Evolutionary conservation across 75 land plant species (phyloP).

Genomic region (Selaginella tamariscina): DNA sequence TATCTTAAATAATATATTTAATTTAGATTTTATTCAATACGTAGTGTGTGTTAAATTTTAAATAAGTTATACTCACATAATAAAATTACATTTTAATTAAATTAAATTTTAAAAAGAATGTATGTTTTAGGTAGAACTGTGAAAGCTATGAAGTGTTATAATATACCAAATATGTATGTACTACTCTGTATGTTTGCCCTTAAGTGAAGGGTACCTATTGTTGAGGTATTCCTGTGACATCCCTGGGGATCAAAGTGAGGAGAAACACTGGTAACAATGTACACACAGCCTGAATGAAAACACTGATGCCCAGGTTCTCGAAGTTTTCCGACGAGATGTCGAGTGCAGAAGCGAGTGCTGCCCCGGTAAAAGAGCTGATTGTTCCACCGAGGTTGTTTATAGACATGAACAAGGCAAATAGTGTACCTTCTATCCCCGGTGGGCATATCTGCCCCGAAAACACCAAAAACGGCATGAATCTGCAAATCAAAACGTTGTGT

Average conservation of each 20-base stretch:
- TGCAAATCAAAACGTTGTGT: slow-evolving; percentile 26
- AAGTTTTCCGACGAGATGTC: slow-evolving; percentile 46
- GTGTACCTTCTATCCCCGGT: slow-evolving; percentile 78
- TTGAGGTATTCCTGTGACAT: slow-evolving; percentile 25
- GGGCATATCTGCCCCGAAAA: slow-evolving; percentile 76
- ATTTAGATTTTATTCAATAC: not conserved
- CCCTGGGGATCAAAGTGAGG: slow-evolving; percentile 51
- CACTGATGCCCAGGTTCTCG: slow-evolving; percentile 52
- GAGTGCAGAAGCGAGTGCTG: slow-evolving; percentile 48
- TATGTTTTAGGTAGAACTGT: not conserved
- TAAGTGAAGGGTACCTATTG: not conserved
- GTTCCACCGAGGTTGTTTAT: slow-evolving; percentile 63
- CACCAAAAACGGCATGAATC: slow-evolving; percentile 82
- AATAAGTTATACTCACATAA: too few species aligned
- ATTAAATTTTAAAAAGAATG: not conserved
- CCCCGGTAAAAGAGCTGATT: slow-evolving; percentile 55
- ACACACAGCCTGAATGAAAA: slow-evolving; percentile 34
- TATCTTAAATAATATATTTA: not conserved
- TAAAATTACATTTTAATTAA: too few species aligned
- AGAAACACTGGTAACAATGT: slow-evolving; percentile 46
- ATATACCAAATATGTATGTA: not conserved
- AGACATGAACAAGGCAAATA: slow-evolving; percentile 86
- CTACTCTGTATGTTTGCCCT: not conserved
- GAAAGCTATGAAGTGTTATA: not conserved
- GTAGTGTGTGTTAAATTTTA: too few species aligned